phyloP scores from a whole-genome alignment of 2,329 filamentous ascomycete genomes.

The Botrytis medusae region DNA sequence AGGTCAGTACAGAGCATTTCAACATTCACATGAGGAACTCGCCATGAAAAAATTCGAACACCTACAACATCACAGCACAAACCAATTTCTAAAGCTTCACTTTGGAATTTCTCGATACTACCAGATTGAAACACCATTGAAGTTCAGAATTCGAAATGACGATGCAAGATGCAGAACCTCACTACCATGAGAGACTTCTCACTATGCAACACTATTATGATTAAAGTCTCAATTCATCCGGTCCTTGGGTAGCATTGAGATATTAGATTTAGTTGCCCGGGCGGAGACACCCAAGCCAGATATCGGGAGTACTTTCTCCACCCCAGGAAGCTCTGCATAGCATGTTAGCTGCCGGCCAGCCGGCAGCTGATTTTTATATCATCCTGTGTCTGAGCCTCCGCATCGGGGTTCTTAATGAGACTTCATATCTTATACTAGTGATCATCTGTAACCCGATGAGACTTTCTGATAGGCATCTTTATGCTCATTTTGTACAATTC shows the following conservation, averaged over 20 bases:
- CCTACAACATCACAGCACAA: no score
- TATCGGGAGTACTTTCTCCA: neutral
- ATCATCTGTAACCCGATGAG: neutral
- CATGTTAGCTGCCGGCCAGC: neutral
- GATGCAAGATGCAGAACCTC: no score
- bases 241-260: neutral
- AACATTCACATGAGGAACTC: no score
- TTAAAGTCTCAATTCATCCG: neutral
- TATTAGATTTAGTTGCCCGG: neutral
- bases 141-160: no score
- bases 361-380: neutral
- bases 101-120: no score
- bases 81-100: no score
- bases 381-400: neutral
- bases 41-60: no score
- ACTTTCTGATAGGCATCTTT: neutral
- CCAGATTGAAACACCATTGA: no score
- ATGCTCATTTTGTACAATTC: neutral
- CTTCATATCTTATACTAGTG: no score
- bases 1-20: no score
- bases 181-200: no score
- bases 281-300: neutral
- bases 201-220: no score
- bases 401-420: neutral
- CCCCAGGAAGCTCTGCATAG: neutral